Base-by-base conservation (phyloP, 164 flowering plant genomes). In the Paratinospora sagittata region DNA sequence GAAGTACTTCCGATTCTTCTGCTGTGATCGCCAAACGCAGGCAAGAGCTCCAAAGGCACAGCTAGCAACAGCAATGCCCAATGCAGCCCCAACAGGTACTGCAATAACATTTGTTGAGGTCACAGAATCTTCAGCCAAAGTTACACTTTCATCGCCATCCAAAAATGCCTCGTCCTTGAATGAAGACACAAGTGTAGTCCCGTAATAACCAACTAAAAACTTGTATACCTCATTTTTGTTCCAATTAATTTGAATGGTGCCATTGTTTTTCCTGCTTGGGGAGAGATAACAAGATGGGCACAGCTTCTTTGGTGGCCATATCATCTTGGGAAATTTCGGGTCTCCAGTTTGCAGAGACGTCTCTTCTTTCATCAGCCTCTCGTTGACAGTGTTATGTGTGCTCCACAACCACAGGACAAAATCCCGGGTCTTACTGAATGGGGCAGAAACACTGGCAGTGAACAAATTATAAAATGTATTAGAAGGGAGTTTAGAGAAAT, bases 31-130 rank as follows among this genome's bases (percentile, higher is more conserved):
- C 99, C 99, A 93, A 76, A 83, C 82, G 77, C 93, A 96, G 27
- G 99, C 98, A 36, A 91, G 90, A 11, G 90, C 99, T 75, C 92
- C 99, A 80, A 96, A 96, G 70, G 90, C 97, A 77, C 93, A 89
- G 83, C 97, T 88, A 17, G 97, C 97, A 39, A 91, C 72, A 70
- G 97, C 98, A 69, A 96, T 89, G 8, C 92, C 98, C 75, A 93
- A 70, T 43, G 97, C 99, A 72, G 97, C 98, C 4, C 99, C 97
- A 7, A 86, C 62, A 16, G 98, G 98, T 33, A 96, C 99, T 52
- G 83, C 85, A 41, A 90, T 67, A 27, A 94, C 97, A 82, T 83
- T 84, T 64, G 92, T 77, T 58, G 97, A 76, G 21, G 80, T 75
- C 14, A 64, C 72, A 36, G 74, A 17, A 63, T 89, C 92, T 39